Percentiles rank a stretch among this genome's conserved stretches.
Evolutionary conservation across 768 basidiomycete genomes (phyloP).

Genomic region (Lactifluus pinguis): DNA sequence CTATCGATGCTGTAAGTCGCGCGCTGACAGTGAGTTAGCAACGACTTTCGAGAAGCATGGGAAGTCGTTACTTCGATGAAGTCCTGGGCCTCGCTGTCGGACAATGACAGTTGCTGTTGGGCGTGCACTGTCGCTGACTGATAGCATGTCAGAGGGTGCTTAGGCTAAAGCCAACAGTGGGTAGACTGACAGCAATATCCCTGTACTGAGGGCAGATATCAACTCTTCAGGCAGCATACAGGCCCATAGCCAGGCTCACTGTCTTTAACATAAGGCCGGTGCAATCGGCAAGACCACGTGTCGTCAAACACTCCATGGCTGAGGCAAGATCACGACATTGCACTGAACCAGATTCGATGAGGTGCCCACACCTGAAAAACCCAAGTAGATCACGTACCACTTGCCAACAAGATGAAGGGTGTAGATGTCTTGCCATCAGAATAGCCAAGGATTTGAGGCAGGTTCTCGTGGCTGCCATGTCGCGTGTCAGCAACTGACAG

Average conservation of each 20-base stretch:
- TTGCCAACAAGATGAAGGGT: slow-evolving; percentile 44
- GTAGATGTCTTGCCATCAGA: slow-evolving; percentile 36
- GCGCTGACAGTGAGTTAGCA: not conserved
- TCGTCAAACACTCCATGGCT: slow-evolving; percentile 12
- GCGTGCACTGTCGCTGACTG: slow-evolving; percentile 17
- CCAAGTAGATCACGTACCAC: slow-evolving; percentile 26
- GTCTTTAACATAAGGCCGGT: slow-evolving; percentile 13
- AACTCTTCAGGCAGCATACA: not conserved
- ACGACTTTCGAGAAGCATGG: not conserved
- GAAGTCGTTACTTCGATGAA: slow-evolving; percentile 13
- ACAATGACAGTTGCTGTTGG: slow-evolving; percentile 14
- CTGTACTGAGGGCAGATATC: slow-evolving; percentile 6
- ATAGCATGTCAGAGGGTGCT: not conserved
- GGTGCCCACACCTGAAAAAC: not conserved
- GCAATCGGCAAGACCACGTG: slow-evolving; percentile 8
- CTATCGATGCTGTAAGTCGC: slow-evolving; percentile 18
- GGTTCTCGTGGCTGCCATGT: slow-evolving; percentile 37
- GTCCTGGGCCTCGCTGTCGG: slow-evolving; percentile 17
- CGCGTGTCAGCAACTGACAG: not conserved
- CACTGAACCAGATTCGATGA: slow-evolving; percentile 1
- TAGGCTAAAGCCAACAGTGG: not conserved
- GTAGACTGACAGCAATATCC: slow-evolving; percentile 12
- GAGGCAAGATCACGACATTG: slow-evolving; percentile 13
- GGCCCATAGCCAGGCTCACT: not conserved
- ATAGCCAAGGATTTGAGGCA: slow-evolving; percentile 46